Base-by-base conservation (phyloP, 1,284 basidiomycete species). In the Ustilago cynodontis region DNA sequence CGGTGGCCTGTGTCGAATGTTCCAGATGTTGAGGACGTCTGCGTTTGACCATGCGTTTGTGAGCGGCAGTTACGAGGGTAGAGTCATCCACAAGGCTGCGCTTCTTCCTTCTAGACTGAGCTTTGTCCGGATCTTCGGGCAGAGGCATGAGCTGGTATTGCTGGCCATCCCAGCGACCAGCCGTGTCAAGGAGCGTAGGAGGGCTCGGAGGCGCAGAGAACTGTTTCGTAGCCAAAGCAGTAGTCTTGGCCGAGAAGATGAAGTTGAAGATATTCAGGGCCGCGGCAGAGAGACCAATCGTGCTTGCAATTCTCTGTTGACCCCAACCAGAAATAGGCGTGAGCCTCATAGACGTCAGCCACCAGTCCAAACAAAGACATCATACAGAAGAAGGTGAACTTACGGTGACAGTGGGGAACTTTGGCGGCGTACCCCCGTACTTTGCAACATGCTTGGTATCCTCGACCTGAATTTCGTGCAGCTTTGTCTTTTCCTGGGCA, bases 381-480 rank as follows among this genome's bases (percentile, higher is more conserved):
- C 1, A 13, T 33, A 26, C 18, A 39, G 22, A 3, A 22, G 11
- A 54, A 16, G 28, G 43, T 5, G 14, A 5, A 61, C 71, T 65
- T 52, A 73, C 66, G 1, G 72, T 75, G 59, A 71, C 57, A 2
- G 22, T 2, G 3, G 67, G 64, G 33, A 76, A 76, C 47, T 76
- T 71, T 43, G 61, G 54, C 1, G 73, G 68, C 20, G 28, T 28
- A 20, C 41, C 51, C 9, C 73, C 73, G 20, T 66, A 18, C 37
- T 59, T 59, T 24, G 73, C 73, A 18, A 59, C 50, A 45, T 76
- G 51, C 3, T 62, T 20, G 5, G 65, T 31, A 52, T 76, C 73
- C 18, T 53, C 61, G 16, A 52, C 14, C 31, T 71, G 50, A 22
- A 76, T 54, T 4, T 49, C 14, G 16, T 67, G 65, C 18, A 20